Percentiles rank a stretch among this genome's conserved stretches.
Conservation (phyloP, 164 flowering plant genomes). For the Vitis labrusca region DNA sequence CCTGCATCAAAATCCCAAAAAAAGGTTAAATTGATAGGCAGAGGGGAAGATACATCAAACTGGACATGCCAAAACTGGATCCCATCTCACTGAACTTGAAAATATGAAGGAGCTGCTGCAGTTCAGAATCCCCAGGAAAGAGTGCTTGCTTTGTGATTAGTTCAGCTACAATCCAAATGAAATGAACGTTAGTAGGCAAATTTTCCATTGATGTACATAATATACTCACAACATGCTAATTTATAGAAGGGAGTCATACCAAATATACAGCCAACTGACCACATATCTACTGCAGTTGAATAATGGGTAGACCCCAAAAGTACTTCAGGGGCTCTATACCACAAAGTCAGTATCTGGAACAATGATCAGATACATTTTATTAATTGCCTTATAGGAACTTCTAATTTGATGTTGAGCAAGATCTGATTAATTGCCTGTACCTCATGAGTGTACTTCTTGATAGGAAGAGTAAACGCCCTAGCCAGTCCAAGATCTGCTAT, state of each 20-base stretch:
- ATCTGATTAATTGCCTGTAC: too few relatives aligned
- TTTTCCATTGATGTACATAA: too few relatives aligned
- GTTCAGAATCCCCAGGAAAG: slow-evolving; percentile 86
- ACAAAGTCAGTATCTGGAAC: slow-evolving; percentile 75
- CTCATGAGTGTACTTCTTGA: slow-evolving; percentile 96
- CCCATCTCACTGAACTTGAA: slow-evolving; percentile 52
- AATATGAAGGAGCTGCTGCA: slow-evolving; percentile 90
- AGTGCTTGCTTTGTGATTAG: slow-evolving; percentile 80
- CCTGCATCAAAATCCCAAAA: slow-evolving; percentile 30
- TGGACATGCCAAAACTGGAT: neutral
- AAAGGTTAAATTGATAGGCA: too few relatives aligned
- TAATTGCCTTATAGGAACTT: neutral
- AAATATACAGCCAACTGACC: slow-evolving; percentile 96
- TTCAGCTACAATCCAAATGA: slow-evolving; percentile 52
- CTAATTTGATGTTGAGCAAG: neutral
- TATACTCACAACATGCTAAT: too few relatives aligned
- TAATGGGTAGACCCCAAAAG: slow-evolving; percentile 71
- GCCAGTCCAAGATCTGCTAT: slow-evolving; percentile 96
- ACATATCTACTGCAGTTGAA: slow-evolving; percentile 83
- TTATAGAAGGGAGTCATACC: slow-evolving; percentile 36
- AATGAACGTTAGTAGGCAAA: neutral
- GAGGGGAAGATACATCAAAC: neutral
- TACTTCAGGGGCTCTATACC: slow-evolving; percentile 82
- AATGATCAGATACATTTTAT: neutral
- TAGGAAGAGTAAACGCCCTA: slow-evolving; percentile 74